Base-by-base conservation (phyloP, 352 stramenopile genomes). In the Globisporangium megalacanthum region DNA sequence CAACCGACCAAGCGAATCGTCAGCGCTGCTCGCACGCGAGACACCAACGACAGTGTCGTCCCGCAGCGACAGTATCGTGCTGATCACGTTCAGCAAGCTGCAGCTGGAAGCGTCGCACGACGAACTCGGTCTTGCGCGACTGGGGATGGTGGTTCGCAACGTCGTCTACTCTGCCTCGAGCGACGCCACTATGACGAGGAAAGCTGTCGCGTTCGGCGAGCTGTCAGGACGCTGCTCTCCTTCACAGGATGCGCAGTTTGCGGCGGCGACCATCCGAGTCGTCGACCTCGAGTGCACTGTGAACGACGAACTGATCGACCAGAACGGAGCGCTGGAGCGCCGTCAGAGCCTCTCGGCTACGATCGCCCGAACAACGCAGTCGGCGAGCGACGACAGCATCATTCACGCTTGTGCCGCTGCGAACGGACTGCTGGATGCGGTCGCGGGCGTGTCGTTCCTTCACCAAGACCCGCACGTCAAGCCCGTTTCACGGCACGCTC, bases 11-110 rank as follows among this genome's bases (percentile, higher is more conserved):
- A 49, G 20, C 14, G 20, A 63, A 20, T 15, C 3, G 37, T 5
- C 33, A 13, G 58, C 17, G 31, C 4, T 41, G 15, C 42, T 35
- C 7, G 39, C 55, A 7, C n/a, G 3, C 11, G 42, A 47, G 42
- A 13, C 25, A 39, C 19, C 17, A 29, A 19, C 15, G 14, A 25
- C 17, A 22, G 14, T 3, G 13, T 25, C 42, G 19, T 48, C 42
- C 4, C 10, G 29, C 46, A 6, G n/a, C 13, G 51, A 54, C 22
- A 11, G 37, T 35, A 11, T 60, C 22, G 71, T 64, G 39, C 50
- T 83, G 29, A 29, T 79, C 33, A 83, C 70, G 10, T 54, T 62
- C 29, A 75, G 59, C 54, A 76, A 53, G 47, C 57, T 77, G 3
- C n/a, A 47, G 22, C 31, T 79, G 56, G 29, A 56, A 17, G 35